These are phyloP conservation scores for Echria macrotheca DNA, from an alignment of 495 filamentous ascomycete genomes.

Conservation along the genomic window DNA sequence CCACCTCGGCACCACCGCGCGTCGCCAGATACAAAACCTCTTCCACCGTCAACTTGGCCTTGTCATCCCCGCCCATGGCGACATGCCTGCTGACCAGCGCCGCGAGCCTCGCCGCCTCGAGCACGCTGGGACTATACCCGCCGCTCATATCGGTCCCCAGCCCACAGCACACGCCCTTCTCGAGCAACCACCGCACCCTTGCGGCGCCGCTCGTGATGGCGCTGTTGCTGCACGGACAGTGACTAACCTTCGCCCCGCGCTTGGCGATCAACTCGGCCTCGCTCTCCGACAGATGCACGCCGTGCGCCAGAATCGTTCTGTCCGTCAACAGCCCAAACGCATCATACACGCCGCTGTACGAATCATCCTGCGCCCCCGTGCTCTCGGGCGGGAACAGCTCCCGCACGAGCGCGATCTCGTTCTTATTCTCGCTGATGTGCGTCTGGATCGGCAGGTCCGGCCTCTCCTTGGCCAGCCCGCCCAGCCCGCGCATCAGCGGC, in stretches of 20 bases:
- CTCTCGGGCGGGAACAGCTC: conserved; percentile 55
- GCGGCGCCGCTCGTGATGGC: conserved; percentile 70
- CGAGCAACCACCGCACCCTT: conserved; percentile 64
- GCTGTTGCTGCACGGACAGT: conserved; percentile 84
- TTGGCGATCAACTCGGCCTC: conserved; percentile 60
- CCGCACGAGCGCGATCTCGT: conserved; percentile 65
- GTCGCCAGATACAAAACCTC: conserved; percentile 88
- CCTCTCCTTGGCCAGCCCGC: conserved; percentile 51
- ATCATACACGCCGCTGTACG: conserved; percentile 81
- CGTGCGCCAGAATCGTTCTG: conserved; percentile 82
- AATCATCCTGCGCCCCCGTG: conserved; percentile 30
- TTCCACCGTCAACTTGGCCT: conserved; percentile 63
- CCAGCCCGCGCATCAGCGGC: conserved; percentile 56
- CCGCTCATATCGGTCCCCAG: conserved; percentile 88
- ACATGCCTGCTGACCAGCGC: conserved; percentile 65
- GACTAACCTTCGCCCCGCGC: conserved; percentile 61
- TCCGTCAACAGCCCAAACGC: conserved; percentile 57
- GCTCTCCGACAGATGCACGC: conserved; percentile 60
- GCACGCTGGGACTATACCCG: conserved; percentile 71
- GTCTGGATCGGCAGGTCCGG: conserved; percentile 70
- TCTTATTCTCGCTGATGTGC: conserved; percentile 80
- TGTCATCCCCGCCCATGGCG: conserved; percentile 47
- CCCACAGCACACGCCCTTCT: conserved; percentile 69
- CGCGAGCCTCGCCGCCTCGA: conserved; percentile 76
- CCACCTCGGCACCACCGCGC: conserved; percentile 68